phyloP scores from a whole-genome alignment of 805 yeast species.

The Kodamaea hsintzibuensis region DNA sequence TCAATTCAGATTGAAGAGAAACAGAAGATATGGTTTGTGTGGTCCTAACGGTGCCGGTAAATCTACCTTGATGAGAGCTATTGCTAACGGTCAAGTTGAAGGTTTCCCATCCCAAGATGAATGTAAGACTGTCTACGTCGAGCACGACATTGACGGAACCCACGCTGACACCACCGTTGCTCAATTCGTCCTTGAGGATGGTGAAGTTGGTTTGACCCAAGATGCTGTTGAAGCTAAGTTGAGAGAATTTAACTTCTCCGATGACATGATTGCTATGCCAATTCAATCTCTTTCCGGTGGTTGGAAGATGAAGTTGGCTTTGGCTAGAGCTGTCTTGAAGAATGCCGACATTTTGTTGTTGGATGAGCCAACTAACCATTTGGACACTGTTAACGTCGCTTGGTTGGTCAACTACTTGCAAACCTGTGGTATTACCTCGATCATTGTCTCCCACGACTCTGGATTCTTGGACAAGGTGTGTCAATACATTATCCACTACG shows the following conservation, averaged over 20 bases:
- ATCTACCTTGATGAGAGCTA: conserved; percentile 83
- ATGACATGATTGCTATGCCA: conserved; percentile 91
- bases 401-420: conserved; percentile 99
- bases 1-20: conserved; percentile 97
- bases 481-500: conserved; percentile 99
- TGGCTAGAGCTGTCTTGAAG: conserved; percentile 98
- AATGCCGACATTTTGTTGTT: conserved; percentile 96
- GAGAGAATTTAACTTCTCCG: conserved; percentile 88
- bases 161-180: conserved; percentile 94
- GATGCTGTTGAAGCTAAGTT: conserved; percentile 75
- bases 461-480: conserved; percentile 98
- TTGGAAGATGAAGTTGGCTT: conserved; percentile 99
- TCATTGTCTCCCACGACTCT: conserved; percentile 98
- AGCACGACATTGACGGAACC: conserved; percentile 98
- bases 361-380: conserved; percentile 99
- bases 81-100: conserved; percentile 98
- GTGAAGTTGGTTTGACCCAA: conserved; percentile 67
- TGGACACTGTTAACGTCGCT: conserved; percentile 99
- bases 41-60: conserved; percentile 58
- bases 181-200: conserved; percentile 87
- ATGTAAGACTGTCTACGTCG: conserved; percentile 99
- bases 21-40: conserved; percentile 98
- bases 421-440: conserved; percentile 98
- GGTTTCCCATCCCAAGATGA: conserved; percentile 99
- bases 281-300: conserved; percentile 98